Evolutionary conservation across 2,329 filamentous ascomycete genomes (phyloP).

Genomic region (Fusarium tupiense): DNA sequence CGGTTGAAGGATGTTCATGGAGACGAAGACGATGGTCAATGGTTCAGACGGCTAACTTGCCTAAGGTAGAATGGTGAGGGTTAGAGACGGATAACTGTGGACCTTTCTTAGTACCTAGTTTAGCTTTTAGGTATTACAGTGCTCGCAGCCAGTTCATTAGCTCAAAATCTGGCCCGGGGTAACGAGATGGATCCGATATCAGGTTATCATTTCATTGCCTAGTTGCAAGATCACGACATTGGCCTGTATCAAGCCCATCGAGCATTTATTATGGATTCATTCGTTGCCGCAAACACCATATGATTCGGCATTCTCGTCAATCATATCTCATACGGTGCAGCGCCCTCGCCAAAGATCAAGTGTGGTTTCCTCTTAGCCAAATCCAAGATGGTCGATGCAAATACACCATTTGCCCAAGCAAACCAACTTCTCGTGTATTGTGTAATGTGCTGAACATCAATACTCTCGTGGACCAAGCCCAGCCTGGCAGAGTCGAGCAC

Average conservation of each 20-base stretch:
- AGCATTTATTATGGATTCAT: not conserved
- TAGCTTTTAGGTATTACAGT: not conserved
- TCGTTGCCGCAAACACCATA: not conserved
- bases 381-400: slow-evolving; percentile 91
- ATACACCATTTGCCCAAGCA: slow-evolving; percentile 97
- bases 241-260: not conserved
- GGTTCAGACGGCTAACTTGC: slow-evolving; percentile 5
- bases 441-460: slow-evolving; percentile 76
- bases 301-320: not conserved
- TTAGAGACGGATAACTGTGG: slow-evolving; percentile 37
- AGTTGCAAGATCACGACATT: not conserved
- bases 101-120: not conserved
- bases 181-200: not conserved
- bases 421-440: slow-evolving; percentile 93
- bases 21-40: not conserved
- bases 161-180: not conserved
- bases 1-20: slow-evolving; percentile 24
- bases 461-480: slow-evolving; percentile 90
- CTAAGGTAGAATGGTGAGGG: not conserved
- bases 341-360: slow-evolving; percentile 78
- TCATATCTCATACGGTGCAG: slow-evolving; percentile 65
- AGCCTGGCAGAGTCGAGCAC: slow-evolving; percentile 81
- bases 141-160: not conserved
- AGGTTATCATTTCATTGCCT: not conserved
- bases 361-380: slow-evolving; percentile 89